phyloP scores from a whole-genome alignment of 2,329 filamentous ascomycete species.

The Zymoseptoria crescenta region DNA sequence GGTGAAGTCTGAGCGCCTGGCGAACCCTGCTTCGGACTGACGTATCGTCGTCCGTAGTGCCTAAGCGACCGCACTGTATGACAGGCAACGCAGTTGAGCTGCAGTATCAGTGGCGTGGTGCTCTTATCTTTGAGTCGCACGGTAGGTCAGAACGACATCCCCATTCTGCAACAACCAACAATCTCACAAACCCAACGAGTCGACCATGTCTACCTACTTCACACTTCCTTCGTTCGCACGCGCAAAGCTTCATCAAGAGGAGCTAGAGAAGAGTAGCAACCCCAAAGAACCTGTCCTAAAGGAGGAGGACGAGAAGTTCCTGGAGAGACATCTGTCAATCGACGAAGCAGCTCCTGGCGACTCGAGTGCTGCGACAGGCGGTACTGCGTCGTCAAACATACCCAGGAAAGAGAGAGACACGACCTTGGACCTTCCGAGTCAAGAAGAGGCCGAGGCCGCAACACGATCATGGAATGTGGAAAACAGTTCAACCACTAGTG shows the following conservation, averaged over 20 bases:
- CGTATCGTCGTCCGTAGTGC: background rate
- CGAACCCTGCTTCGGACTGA: background rate
- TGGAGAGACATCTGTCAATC: slow-evolving; percentile 31
- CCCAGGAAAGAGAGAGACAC: slow-evolving; percentile 25
- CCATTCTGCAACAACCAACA: background rate
- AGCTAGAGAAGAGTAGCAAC: slow-evolving; percentile 27
- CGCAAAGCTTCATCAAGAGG: slow-evolving; percentile 30
- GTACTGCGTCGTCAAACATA: slow-evolving; percentile 19
- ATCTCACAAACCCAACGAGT: background rate
- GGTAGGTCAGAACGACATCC: background rate
- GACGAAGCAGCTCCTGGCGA: slow-evolving; percentile 15
- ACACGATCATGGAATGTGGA: slow-evolving; percentile 21
- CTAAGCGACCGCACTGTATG: background rate
- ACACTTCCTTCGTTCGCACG: slow-evolving; percentile 29
- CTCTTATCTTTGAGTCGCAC: background rate
- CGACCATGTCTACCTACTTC: slow-evolving; percentile 24
- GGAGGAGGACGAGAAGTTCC: slow-evolving; percentile 53
- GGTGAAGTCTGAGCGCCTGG: background rate
- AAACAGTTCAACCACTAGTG: slow-evolving; percentile 11
- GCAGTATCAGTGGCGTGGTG: background rate
- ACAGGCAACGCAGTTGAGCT: slow-evolving; percentile 7
- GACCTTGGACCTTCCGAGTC: slow-evolving; percentile 27
- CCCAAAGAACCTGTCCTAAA: slow-evolving; percentile 44
- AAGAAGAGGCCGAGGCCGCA: slow-evolving; percentile 30
- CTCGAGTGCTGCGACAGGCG: slow-evolving; percentile 13